These are phyloP conservation scores for Neonectria coccinea DNA, from an alignment of 2,329 filamentous ascomycete genomes.

Conservation along the genomic window DNA sequence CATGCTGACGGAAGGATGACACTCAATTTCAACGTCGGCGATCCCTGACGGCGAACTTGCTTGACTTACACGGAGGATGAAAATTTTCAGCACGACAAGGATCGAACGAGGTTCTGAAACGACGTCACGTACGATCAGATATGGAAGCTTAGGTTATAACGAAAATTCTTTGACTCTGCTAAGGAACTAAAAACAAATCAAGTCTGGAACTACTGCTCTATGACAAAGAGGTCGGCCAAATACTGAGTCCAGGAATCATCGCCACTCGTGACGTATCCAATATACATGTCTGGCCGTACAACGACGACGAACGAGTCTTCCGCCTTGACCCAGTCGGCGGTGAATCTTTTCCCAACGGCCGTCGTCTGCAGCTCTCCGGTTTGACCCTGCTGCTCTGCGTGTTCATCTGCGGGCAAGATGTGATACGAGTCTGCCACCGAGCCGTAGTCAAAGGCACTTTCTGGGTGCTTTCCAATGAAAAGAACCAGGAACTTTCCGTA, in stretches of 20 bases:
- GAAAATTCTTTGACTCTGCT: neutral
- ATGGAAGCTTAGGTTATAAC: neutral
- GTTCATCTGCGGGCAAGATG: conserved; percentile 19
- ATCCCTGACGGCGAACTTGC: neutral
- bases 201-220: neutral
- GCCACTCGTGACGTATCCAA: conserved; percentile 50
- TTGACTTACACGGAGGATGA: conserved; percentile 1
- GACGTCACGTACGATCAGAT: neutral
- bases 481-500: conserved; percentile 51
- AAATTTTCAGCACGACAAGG: neutral
- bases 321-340: conserved; percentile 46
- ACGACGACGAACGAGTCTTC: conserved; percentile 41
- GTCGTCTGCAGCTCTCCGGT: conserved; percentile 7
- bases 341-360: conserved; percentile 38
- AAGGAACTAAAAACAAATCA: neutral
- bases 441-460: conserved; percentile 14
- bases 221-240: conserved; percentile 36
- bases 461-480: conserved; percentile 29
- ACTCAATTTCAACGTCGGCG: conserved; percentile 21
- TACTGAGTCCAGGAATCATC: conserved; percentile 46
- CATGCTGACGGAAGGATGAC: conserved; percentile 2
- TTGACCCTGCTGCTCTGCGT: conserved; percentile 2
- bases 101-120: conserved; percentile 1
- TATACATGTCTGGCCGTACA: conserved; percentile 56
- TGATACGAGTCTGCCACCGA: conserved; percentile 25